These are phyloP conservation scores for Hypoxylon sp. DNA, from an alignment of 2,329 filamentous ascomycete species.

Conservation along the genomic window DNA sequence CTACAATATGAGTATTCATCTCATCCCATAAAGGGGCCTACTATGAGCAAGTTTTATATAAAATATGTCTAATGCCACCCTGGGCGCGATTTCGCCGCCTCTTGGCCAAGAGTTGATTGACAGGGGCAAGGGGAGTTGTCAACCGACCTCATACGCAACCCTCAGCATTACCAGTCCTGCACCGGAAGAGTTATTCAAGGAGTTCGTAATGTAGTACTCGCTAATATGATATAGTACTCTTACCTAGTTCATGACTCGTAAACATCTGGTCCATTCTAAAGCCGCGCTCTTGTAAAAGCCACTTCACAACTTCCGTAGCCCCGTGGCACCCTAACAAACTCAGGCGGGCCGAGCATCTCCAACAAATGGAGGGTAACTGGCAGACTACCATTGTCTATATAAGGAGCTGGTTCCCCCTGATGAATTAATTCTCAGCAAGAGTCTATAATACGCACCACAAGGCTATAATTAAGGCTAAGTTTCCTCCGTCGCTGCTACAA, in stretches of 20 bases:
- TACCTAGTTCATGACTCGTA: not conserved
- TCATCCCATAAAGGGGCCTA: not conserved
- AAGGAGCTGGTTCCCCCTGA: not conserved
- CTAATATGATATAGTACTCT: not conserved
- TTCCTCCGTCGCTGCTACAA: conserved; percentile 13
- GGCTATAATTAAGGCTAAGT: not conserved
- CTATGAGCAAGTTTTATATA: not conserved
- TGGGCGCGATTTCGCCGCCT: not conserved
- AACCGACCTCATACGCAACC: not conserved
- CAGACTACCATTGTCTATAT: not conserved
- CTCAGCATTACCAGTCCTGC: not conserved
- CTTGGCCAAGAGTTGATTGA: not conserved
- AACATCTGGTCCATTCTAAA: not conserved
- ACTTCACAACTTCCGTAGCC: not conserved
- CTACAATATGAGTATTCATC: not conserved
- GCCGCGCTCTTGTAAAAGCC: not conserved
- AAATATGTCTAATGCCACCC: not conserved
- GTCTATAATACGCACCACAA: not conserved
- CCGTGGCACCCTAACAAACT: not conserved
- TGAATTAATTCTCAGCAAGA: not conserved
- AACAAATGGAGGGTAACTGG: not conserved
- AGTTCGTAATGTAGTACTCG: not conserved
- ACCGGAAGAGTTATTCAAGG: not conserved
- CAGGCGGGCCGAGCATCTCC: not conserved
- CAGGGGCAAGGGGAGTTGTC: not conserved